phyloP scores from a whole-genome alignment of 768 basidiomycete species.

The Tulasnella sp. region DNA sequence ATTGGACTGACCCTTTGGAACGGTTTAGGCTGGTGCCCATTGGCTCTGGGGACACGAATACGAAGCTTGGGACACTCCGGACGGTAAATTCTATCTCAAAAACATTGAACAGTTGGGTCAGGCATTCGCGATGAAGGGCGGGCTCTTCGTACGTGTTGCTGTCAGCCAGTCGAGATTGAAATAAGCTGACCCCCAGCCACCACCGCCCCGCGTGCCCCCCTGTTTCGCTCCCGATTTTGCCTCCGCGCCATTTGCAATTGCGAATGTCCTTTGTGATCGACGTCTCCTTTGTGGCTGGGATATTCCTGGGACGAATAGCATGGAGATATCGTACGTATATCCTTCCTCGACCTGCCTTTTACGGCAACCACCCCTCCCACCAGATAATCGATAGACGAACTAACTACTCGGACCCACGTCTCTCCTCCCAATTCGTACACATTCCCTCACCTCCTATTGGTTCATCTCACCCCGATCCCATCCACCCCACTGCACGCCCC shows the following conservation, averaged over 20 bases:
- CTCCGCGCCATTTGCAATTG: neutral
- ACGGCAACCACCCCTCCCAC: too few relatives aligned
- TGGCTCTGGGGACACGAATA: constrained; percentile 27
- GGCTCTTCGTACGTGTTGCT: neutral
- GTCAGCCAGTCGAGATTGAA: constrained; percentile 11
- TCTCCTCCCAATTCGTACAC: neutral
- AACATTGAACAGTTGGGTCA: neutral
- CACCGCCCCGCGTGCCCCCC: too few relatives aligned
- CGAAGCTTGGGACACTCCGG: constrained; percentile 18
- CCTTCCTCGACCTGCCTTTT: neutral
- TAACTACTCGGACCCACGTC: neutral
- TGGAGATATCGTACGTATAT: neutral
- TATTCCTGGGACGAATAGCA: neutral
- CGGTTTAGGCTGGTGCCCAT: constrained; percentile 3
- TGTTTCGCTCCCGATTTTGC: neutral
- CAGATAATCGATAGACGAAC: neutral
- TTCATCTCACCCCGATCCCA: neutral
- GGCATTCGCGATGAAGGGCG: constrained; percentile 15
- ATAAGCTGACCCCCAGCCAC: neutral
- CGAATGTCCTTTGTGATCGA: neutral
- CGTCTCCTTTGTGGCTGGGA: neutral
- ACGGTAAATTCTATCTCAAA: constrained; percentile 24
- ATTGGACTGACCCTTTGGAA: neutral
- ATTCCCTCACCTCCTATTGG: neutral
- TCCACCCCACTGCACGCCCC: neutral